Percentiles rank a stretch among this genome's conserved stretches.
phyloP scores from a whole-genome alignment of 2,329 filamentous ascomycete genomes.

The Didymella lethalis region DNA sequence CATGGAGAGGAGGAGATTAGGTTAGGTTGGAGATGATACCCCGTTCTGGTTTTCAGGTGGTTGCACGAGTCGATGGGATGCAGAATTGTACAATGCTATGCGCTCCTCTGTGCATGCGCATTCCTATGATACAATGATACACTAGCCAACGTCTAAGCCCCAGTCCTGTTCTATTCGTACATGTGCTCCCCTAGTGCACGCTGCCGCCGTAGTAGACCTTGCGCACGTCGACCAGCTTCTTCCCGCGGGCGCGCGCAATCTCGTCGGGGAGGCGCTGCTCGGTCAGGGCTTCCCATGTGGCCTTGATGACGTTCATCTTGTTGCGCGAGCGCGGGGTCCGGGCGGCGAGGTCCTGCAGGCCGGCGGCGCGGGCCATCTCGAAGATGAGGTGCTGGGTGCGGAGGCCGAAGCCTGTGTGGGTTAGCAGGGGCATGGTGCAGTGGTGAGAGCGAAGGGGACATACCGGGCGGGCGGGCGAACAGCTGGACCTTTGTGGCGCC shows the following conservation, averaged over 20 bases:
- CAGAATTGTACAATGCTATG: neutral
- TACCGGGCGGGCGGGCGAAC: conserved; percentile 86
- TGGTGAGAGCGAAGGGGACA: conserved; percentile 39
- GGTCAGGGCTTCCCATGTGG: conserved; percentile 80
- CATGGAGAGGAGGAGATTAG: no score
- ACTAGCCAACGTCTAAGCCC: no score
- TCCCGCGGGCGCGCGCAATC: conserved; percentile 85
- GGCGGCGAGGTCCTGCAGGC: conserved; percentile 86
- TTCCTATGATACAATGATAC: conserved; percentile 27
- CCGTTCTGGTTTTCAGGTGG: neutral
- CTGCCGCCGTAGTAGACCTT: conserved; percentile 95
- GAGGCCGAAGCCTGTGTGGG: conserved; percentile 82
- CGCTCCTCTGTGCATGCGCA: neutral
- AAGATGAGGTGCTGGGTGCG: conserved; percentile 91
- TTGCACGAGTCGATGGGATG: conserved; percentile 7
- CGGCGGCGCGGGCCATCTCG: conserved; percentile 87
- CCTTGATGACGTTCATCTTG: conserved; percentile 98
- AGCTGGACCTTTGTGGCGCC: conserved; percentile 87
- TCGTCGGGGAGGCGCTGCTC: conserved; percentile 88
- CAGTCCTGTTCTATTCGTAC: neutral
- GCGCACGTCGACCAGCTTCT: conserved; percentile 93
- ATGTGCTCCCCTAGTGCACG: conserved; percentile 36
- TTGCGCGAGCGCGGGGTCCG: conserved; percentile 85
- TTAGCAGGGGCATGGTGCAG: neutral
- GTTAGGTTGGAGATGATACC: conserved; percentile 16